phyloP scores from a whole-genome alignment of 345 rosid genomes.

The Pseudoturritis turrita region DNA sequence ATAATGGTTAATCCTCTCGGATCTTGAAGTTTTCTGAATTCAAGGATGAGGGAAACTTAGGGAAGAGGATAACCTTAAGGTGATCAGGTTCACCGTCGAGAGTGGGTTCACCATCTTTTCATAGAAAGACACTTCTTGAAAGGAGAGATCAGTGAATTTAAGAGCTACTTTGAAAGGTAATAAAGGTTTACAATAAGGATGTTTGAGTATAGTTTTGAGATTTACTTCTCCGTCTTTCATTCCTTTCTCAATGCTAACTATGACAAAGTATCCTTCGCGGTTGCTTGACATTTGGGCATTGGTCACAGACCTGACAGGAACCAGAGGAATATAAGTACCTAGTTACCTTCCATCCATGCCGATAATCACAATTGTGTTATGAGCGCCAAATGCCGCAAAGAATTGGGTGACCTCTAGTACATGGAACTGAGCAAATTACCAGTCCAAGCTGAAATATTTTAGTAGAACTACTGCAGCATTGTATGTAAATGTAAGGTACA shows the following conservation, averaged over 20 bases:
- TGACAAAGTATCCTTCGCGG: constrained; percentile 79
- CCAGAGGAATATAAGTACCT: too few relatives aligned
- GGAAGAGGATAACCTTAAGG: constrained; percentile 60
- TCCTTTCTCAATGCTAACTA: constrained; percentile 99
- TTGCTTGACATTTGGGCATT: constrained; percentile 94
- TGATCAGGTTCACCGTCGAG: constrained; percentile 98
- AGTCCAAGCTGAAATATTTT: constrained; percentile 90
- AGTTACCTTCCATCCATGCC: constrained; percentile 93
- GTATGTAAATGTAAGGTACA: not conserved
- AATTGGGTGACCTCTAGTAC: constrained; percentile 66
- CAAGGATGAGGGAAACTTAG: not conserved
- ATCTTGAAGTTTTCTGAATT: not conserved
- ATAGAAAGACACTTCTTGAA: constrained; percentile 87
- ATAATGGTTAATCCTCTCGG: not conserved
- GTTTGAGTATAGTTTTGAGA: not conserved
- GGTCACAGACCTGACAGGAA: constrained; percentile 79
- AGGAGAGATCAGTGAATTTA: not conserved
- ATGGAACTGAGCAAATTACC: constrained; percentile 93
- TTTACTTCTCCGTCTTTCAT: constrained; percentile 99
- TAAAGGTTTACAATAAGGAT: not conserved
- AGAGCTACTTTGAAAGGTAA: not conserved
- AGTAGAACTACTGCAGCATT: constrained; percentile 67
- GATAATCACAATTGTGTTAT: constrained; percentile 59
- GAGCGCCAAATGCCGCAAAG: constrained; percentile 80
- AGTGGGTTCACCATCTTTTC: constrained; percentile 96